A percentile compares a stretch with the other conserved stretches of the same genome.
These are phyloP conservation scores for Linaria vulgaris DNA, from an alignment of 257 asterid genomes.

Conservation along the genomic window DNA sequence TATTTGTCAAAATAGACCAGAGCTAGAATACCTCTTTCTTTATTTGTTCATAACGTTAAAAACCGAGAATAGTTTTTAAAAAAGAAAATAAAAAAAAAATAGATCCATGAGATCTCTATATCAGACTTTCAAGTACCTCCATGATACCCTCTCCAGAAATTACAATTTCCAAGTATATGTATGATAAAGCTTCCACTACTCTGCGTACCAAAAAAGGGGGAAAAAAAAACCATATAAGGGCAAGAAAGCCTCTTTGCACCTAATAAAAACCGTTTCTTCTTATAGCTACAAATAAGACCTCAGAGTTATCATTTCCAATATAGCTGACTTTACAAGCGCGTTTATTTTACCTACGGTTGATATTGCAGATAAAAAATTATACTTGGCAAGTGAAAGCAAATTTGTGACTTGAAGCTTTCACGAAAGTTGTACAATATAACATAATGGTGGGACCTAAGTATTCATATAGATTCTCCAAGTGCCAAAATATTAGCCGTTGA, in stretches of 20 bases:
- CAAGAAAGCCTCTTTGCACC: background rate
- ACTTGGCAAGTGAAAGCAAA: background rate
- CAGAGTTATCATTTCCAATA: no score
- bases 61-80: no score
- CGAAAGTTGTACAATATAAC: constrained; percentile 3
- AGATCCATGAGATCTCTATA: background rate
- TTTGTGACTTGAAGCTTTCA: background rate
- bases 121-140: background rate
- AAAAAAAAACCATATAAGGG: background rate
- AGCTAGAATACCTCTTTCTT: no score
- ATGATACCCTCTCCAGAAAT: background rate
- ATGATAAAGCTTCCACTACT: background rate
- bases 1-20: no score
- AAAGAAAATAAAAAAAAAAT: no score
- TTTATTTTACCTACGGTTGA: constrained; percentile 26
- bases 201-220: background rate
- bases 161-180: background rate
- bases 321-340: constrained; percentile 8
- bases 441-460: background rate
- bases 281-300: background rate
- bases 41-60: no score
- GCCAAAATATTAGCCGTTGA: background rate
- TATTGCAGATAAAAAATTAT: background rate
- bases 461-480: background rate
- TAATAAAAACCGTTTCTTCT: constrained; percentile 9